A percentile compares a stretch with the other conserved stretches of the same genome.
These are phyloP conservation scores for Rubroboletus satanas DNA, from an alignment of 768 basidiomycete species.

Conservation along the genomic window DNA sequence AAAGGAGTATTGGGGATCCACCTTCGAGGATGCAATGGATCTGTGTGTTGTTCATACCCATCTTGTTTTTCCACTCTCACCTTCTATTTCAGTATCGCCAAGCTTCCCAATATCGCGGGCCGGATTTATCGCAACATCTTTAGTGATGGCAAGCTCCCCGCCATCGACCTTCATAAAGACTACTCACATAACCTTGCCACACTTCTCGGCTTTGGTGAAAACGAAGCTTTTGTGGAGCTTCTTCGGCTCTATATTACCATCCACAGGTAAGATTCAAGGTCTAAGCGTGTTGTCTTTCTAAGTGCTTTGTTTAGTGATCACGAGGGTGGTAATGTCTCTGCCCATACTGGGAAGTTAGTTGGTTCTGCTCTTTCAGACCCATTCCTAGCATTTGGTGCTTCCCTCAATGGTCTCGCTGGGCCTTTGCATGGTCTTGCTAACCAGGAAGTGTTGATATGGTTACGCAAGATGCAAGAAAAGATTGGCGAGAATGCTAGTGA, in stretches of 20 bases:
- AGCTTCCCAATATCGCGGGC: conserved; percentile 94
- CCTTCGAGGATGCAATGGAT: conserved; percentile 88
- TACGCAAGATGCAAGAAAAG: conserved; percentile 87
- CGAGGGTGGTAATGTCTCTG: conserved; percentile 98
- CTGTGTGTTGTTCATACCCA: conserved; percentile 43
- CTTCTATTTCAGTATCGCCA: conserved; percentile 69
- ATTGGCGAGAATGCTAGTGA: conserved; percentile 84
- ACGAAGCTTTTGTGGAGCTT: conserved; percentile 86
- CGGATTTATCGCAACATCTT: conserved; percentile 89
- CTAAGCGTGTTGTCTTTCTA: not conserved
- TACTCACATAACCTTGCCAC: conserved; percentile 87
- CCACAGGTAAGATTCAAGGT: conserved; percentile 56
- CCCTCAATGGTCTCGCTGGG: conserved; percentile 93
- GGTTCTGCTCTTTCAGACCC: conserved; percentile 96
- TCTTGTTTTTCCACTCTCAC: conserved; percentile 1
- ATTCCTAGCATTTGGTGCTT: conserved; percentile 91
- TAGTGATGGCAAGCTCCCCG: conserved; percentile 80
- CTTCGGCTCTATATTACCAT: conserved; percentile 96
- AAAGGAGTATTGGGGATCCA: conserved; percentile 95
- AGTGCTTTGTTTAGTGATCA: conserved; percentile 60
- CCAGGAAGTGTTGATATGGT: conserved; percentile 95
- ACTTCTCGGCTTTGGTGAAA: conserved; percentile 89
- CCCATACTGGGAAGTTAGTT: conserved; percentile 89
- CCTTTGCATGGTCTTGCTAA: conserved; percentile 96
- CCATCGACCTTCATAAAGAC: conserved; percentile 81